These are phyloP conservation scores for Phaeomoniella chlamydospora DNA, from an alignment of 2,329 filamentous ascomycete genomes.

Conservation along the genomic window DNA sequence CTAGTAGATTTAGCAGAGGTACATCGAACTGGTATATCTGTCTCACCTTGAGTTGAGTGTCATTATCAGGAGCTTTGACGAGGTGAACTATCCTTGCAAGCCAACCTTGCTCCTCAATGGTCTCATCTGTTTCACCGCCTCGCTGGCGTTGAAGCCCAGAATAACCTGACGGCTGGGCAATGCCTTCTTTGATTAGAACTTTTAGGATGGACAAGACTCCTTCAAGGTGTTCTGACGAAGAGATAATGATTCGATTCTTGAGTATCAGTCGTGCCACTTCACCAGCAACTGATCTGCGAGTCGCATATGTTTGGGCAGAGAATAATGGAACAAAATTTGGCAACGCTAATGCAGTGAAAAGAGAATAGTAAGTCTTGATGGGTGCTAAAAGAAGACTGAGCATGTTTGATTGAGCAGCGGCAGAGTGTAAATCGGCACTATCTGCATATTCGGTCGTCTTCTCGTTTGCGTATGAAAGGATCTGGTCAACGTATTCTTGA, in stretches of 20 bases:
- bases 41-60: slow-evolving; percentile 69
- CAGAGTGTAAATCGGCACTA: slow-evolving; percentile 86
- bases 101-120: slow-evolving; percentile 95
- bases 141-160: slow-evolving; percentile 63
- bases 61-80: slow-evolving; percentile 69
- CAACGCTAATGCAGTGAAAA: slow-evolving; percentile 90
- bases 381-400: slow-evolving; percentile 83
- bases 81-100: slow-evolving; percentile 84
- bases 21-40: neutral
- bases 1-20: slow-evolving; percentile 17
- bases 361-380: slow-evolving; percentile 74
- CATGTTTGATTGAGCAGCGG: slow-evolving; percentile 74
- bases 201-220: slow-evolving; percentile 78
- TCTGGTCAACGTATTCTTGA: slow-evolving; percentile 80
- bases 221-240: slow-evolving; percentile 65
- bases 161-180: slow-evolving; percentile 71
- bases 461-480: slow-evolving; percentile 71
- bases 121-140: slow-evolving; percentile 82
- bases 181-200: slow-evolving; percentile 86
- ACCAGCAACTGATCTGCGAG: slow-evolving; percentile 75
- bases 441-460: slow-evolving; percentile 85
- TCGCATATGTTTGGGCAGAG: slow-evolving; percentile 84
- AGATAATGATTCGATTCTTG: slow-evolving; percentile 65
- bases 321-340: slow-evolving; percentile 84
- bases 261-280: slow-evolving; percentile 76